Conservation (phyloP, 306 rosid genomes). For the Arachis stenosperma region DNA sequence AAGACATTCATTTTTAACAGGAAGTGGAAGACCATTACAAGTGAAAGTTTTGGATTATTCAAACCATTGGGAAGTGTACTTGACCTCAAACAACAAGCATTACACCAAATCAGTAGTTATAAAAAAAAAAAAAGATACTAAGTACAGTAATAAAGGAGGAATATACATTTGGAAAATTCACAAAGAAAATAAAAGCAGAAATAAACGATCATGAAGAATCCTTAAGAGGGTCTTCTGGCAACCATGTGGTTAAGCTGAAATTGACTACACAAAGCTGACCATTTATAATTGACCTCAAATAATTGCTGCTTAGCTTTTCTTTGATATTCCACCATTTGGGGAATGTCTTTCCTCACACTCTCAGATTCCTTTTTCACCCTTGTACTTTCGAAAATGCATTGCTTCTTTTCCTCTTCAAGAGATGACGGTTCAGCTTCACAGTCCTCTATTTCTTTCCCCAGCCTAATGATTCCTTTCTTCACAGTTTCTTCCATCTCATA, state of each 20-base stretch:
- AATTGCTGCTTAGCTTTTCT: slow-evolving; percentile 20
- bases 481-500: slow-evolving; percentile 12
- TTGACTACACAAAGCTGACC: slow-evolving; percentile 32
- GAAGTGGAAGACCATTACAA: too few species aligned
- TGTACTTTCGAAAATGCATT: slow-evolving; percentile 21
- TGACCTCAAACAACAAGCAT: too few species aligned
- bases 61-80: too few species aligned
- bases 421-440: slow-evolving; percentile 10
- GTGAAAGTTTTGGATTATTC: too few species aligned
- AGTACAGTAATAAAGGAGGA: too few species aligned
- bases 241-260: background rate
- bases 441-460: slow-evolving; percentile 30
- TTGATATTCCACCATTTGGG: slow-evolving; percentile 32
- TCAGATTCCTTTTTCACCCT: slow-evolving; percentile 20
- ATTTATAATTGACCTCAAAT: slow-evolving; percentile 22
- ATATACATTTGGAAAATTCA: too few species aligned
- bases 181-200: background rate
- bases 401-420: slow-evolving; percentile 33
- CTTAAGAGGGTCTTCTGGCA: background rate
- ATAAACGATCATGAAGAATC: background rate
- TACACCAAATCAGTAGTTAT: too few species aligned
- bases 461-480: slow-evolving; percentile 1
- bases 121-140: too few species aligned
- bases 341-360: slow-evolving; percentile 5
- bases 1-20: too few species aligned